Evolutionary conservation across 129 eudicot genomes (phyloP), one percentile per base, ranked within the genome.

Genomic region (Centrapalus pauciflorus): DNA sequence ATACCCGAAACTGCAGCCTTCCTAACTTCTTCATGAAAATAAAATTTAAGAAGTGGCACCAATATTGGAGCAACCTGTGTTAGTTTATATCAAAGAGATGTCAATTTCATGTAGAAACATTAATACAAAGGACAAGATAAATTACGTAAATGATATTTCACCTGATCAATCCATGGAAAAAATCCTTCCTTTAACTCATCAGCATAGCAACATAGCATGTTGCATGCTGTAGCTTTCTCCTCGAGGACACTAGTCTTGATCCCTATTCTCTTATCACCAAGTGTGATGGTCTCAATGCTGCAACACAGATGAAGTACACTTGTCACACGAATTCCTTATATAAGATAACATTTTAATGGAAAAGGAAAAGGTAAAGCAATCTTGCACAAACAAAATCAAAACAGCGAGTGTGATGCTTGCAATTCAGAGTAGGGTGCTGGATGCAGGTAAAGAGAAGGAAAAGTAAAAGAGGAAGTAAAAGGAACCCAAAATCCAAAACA

Each of bases 151-250:
- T 19, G 40, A 19, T n/a, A 48, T 29, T 68, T 52, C 40, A 94
- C 99, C 96, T 82, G 97, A 74, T 94, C 99, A 28, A 89, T 94
- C 99, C 99, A 94, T 20, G 99, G 99, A 51, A 81, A 94, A 75
- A 94, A 94, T 52, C 99, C 99, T 83, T 94, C 99, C 75, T 94
- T 89, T 45, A 94, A 67, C 85, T 94, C 99, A 75, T 94, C 99
- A 63, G 92, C 97, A 76, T 94, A 94, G 68, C 99, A 94, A 66
- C 99, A 89, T 12, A 94, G 71, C 99, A 94, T 94, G 82, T 94
- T 94, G 72, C 99, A 94, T 60, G 99, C 99, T 48, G 96, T 94
- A 58, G 99, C 99, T 79, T 94, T 94, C 69, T 94, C 99, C 81
- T 94, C 99, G 30, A 94, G 84, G 27, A 94, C 93, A 61, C 99